Base-by-base conservation (phyloP, 768 basidiomycete species). In the Lentinula boryana region DNA sequence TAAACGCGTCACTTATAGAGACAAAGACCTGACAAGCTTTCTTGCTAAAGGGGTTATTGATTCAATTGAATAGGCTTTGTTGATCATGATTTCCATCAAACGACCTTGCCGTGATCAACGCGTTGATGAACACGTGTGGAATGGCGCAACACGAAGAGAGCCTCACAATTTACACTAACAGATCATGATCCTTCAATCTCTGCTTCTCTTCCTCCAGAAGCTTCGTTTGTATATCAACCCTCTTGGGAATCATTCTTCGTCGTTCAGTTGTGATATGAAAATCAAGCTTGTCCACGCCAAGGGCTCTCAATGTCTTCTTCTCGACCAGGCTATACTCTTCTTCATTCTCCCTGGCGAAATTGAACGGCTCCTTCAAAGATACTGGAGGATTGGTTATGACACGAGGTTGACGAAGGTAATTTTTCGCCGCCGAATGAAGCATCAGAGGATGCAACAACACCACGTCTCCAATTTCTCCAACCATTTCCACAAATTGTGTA, bases 371-470 rank as follows among this genome's bases (percentile, higher is more conserved):
- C 55, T 75, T 77, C 55, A 85, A 71, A 40, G 78, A 71, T 6
- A 85, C 84, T 4, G 85, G 84, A 57, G 86, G 85, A 64, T 87
- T 88, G 48, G 85, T 85, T 67, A 87, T 87, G 58, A 88, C 74
- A 62, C 85, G 75, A 27, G 81, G 83, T 18, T 77, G 70, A 27
- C 86, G 80, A 43, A 80, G 71, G 64, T 80, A 73, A 67, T 87
- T 87, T 68, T 80, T 83, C 35, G 83, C 82, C 10, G 85, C 85
- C 12, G 84, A 81, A 65, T 86, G 86, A 63, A 85, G 68, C 83
- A 87, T 87, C 54, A 87, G 69, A 12, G 85, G 83, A 69, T 86
- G 84, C 72, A 86, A 72, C 43, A 86, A 74, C 18, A 85, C 79
- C 13, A 86, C 85, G 67, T 87, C 86, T n/a, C 85, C 86, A 46